Evolutionary conservation across 2,329 filamentous ascomycete genomes (phyloP).

Genomic region (Plectosphaerella cucumerina): DNA sequence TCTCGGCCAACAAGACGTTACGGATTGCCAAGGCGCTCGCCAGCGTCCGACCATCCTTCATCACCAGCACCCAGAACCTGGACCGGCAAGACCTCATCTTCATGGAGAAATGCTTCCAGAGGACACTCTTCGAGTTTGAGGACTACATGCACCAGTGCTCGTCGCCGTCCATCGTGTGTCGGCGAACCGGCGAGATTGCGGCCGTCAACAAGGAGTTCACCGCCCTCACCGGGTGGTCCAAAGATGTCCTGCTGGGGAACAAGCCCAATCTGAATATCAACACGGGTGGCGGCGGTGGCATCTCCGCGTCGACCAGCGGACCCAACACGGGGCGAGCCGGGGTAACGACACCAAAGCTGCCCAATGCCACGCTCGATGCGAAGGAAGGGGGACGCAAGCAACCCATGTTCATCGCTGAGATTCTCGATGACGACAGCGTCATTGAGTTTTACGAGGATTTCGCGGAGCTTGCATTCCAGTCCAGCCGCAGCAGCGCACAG

Average conservation of each 20-base stretch:
- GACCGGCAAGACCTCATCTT: slow-evolving; percentile 88
- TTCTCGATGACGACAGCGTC: slow-evolving; percentile 89
- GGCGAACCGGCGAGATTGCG: slow-evolving; percentile 90
- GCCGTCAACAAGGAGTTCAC: slow-evolving; percentile 95
- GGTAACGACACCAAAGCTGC: slow-evolving; percentile 48
- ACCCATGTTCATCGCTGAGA: slow-evolving; percentile 84
- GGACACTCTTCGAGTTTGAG: slow-evolving; percentile 88
- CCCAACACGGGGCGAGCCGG: slow-evolving; percentile 36
- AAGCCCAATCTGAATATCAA: slow-evolving; percentile 87
- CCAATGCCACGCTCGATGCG: slow-evolving; percentile 36
- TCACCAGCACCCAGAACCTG: slow-evolving; percentile 85
- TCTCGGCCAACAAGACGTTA: slow-evolving; percentile 70
- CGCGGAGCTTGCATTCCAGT: slow-evolving; percentile 85
- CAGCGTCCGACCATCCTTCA: slow-evolving; percentile 88
- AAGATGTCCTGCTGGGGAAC: slow-evolving; percentile 82
- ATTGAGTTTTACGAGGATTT: slow-evolving; percentile 97
- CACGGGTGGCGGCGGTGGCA: slow-evolving; percentile 45
- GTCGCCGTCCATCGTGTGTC: slow-evolving; percentile 86
- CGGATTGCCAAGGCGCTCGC: slow-evolving; percentile 84
- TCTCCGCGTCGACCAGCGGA: slow-evolving; percentile 37
- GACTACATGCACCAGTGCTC: slow-evolving; percentile 86
- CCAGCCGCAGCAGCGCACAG: slow-evolving; percentile 80
- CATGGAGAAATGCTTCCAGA: slow-evolving; percentile 96
- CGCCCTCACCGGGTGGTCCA: slow-evolving; percentile 92
- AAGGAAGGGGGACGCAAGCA: slow-evolving; percentile 52